Evolutionary conservation across 2,329 filamentous ascomycete genomes (phyloP).

Genomic region (Hymenoscyphus scutula): DNA sequence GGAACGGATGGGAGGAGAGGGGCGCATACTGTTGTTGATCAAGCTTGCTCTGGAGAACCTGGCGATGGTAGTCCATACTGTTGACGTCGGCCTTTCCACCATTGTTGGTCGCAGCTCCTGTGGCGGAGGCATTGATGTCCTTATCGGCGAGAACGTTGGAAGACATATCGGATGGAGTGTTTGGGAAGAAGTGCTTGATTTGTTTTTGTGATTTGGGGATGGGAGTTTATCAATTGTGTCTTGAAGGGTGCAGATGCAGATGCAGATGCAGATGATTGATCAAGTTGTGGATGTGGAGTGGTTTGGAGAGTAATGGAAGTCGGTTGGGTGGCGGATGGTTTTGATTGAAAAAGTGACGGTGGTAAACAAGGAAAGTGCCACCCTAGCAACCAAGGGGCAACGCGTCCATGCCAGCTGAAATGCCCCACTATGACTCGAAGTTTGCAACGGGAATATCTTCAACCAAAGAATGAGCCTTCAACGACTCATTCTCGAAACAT

Average conservation of each 20-base stretch:
- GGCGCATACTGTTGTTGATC: conserved; percentile 60
- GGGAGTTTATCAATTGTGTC: not conserved
- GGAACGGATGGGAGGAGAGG: not conserved
- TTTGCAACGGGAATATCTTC: not conserved
- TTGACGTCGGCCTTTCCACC: conserved; percentile 49
- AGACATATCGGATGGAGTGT: conserved; percentile 46
- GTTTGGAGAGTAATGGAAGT: not conserved
- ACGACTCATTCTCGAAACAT: not conserved
- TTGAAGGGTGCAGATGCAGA: conserved; percentile 4
- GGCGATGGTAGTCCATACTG: conserved; percentile 76
- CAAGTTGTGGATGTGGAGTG: conserved; percentile 6
- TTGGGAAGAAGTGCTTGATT: not conserved
- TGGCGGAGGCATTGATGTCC: conserved; percentile 60
- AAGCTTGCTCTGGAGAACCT: conserved; percentile 71
- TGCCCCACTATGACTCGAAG: conserved; percentile 7
- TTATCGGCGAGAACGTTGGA: conserved; percentile 60
- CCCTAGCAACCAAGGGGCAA: conserved; percentile 13
- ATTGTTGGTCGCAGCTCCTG: conserved; percentile 32
- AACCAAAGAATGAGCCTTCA: not conserved
- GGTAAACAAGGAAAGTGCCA: conserved; percentile 7
- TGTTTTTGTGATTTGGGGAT: not conserved
- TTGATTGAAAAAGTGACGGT: conserved; percentile 11
- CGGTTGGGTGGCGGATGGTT: conserved; percentile 4
- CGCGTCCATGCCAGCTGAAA: not conserved
- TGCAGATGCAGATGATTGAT: conserved; percentile 7